A percentile compares a stretch with the other conserved stretches of the same genome.
Conservation (phyloP, 164 flowering plant species). For the Macadamia integrifolia region DNA sequence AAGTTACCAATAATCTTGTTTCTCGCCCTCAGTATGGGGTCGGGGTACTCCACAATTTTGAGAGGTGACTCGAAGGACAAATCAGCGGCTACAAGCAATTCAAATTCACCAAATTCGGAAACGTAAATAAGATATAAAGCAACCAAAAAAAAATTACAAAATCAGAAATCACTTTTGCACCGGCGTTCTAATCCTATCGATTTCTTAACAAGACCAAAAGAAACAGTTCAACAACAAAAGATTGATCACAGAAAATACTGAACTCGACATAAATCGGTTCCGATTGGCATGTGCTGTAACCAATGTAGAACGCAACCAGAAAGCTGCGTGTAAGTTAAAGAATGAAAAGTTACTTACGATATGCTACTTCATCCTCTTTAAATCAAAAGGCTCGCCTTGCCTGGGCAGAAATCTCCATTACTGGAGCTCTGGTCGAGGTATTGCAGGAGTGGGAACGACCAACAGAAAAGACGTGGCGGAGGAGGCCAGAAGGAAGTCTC, state of each 20-base stretch:
- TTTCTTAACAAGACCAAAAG: too few relatives aligned
- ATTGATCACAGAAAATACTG: too few relatives aligned
- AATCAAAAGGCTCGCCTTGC: slow-evolving; percentile 37
- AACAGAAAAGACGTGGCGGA: slow-evolving; percentile 17
- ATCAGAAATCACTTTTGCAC: background rate
- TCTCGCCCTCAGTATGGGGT: slow-evolving; percentile 65
- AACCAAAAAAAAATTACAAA: background rate
- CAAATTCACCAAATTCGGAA: slow-evolving; percentile 1
- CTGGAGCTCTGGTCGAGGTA: slow-evolving; percentile 10
- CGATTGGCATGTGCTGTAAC: too few relatives aligned
- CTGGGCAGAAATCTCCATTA: slow-evolving; percentile 22
- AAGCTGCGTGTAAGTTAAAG: too few relatives aligned
- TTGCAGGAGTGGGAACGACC: slow-evolving; percentile 11
- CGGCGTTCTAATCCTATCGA: background rate
- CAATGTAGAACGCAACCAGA: too few relatives aligned
- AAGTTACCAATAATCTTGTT: slow-evolving; percentile 68
- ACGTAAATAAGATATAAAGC: background rate
- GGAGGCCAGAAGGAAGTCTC: slow-evolving; percentile 4
- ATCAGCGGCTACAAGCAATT: slow-evolving; percentile 55
- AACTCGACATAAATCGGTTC: too few relatives aligned
- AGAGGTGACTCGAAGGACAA: slow-evolving; percentile 59
- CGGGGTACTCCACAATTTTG: slow-evolving; percentile 81
- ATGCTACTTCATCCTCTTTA: slow-evolving; percentile 39
- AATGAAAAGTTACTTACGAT: slow-evolving; percentile 28
- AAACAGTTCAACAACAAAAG: background rate